Evolutionary conservation across 768 basidiomycete genomes (phyloP).

Genomic region (Macrolepiota albuminosa): DNA sequence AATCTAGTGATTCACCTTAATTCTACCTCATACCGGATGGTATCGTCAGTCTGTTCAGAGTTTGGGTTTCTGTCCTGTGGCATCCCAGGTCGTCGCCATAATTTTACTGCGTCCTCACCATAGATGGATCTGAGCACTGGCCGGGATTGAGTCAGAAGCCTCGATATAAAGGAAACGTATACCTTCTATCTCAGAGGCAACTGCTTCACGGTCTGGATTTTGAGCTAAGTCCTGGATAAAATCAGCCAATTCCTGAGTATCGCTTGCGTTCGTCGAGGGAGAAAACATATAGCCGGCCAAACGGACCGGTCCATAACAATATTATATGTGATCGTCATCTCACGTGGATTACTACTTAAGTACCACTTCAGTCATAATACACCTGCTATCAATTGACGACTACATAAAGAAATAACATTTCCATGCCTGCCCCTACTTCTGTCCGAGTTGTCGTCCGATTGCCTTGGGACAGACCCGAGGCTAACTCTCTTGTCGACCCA

Average conservation of each 20-base stretch:
- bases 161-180: slow-evolving; percentile 2
- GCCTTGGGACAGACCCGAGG: slow-evolving; percentile 72
- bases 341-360: background rate
- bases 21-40: slow-evolving; percentile 60
- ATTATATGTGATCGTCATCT: background rate
- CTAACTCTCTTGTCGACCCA: slow-evolving; percentile 56
- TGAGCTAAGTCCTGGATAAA: slow-evolving; percentile 30
- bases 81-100: slow-evolving; percentile 42
- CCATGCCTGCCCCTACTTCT: slow-evolving; percentile 20
- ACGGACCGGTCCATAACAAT: background rate
- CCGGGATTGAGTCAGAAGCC: background rate
- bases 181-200: slow-evolving; percentile 47
- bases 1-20: slow-evolving; percentile 47
- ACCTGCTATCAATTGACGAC: background rate
- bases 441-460: slow-evolving; percentile 76
- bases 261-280: slow-evolving; percentile 15
- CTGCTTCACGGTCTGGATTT: slow-evolving; percentile 32
- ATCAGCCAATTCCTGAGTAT: slow-evolving; percentile 26
- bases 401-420: background rate
- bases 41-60: slow-evolving; percentile 21
- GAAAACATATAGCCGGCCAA: slow-evolving; percentile 8
- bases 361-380: background rate
- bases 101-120: slow-evolving; percentile 58
- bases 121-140: slow-evolving; percentile 82
- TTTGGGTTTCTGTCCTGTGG: slow-evolving; percentile 16